Conservation (phyloP, 345 rosid species). For the Bruguiera gymnorhiza region DNA sequence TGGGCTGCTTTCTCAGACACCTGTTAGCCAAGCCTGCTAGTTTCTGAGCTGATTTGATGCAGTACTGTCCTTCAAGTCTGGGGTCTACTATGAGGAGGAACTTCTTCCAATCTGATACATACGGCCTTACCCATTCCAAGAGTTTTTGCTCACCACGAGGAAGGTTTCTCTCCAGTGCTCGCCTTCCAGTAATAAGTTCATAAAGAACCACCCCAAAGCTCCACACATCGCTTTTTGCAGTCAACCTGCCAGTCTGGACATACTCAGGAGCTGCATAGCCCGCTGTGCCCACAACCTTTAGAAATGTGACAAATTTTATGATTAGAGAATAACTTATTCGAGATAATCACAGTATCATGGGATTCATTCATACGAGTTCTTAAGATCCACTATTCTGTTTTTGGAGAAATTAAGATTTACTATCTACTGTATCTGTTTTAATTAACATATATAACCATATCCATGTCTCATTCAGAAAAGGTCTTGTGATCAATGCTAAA, state of each 20-base stretch:
- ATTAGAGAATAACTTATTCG: no score
- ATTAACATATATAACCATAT: no score
- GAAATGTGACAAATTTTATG: background rate
- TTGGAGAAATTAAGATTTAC: no score
- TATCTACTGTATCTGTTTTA: no score
- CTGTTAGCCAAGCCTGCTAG: slow-evolving; percentile 75
- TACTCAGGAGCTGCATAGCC: slow-evolving; percentile 98
- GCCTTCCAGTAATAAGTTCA: slow-evolving; percentile 89
- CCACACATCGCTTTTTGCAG: slow-evolving; percentile 97
- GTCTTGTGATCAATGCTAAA: no score
- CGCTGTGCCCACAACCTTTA: slow-evolving; percentile 88
- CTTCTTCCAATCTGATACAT: slow-evolving; percentile 71
- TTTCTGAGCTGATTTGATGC: slow-evolving; percentile 76
- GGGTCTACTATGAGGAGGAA: slow-evolving; percentile 77
- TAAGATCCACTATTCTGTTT: no score
- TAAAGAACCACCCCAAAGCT: slow-evolving; percentile 93
- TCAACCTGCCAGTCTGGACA: slow-evolving; percentile 78
- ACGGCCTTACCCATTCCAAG: slow-evolving; percentile 89
- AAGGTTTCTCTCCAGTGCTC: slow-evolving; percentile 71
- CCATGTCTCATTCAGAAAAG: no score
- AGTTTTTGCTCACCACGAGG: slow-evolving; percentile 92
- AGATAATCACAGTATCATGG: slow-evolving; percentile 1
- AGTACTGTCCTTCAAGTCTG: slow-evolving; percentile 61
- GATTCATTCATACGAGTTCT: background rate
- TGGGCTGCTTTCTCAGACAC: slow-evolving; percentile 75